A percentile compares a stretch with the other conserved stretches of the same genome.
Evolutionary conservation across 345 rosid species (phyloP).

Genomic region (Salix brachista): DNA sequence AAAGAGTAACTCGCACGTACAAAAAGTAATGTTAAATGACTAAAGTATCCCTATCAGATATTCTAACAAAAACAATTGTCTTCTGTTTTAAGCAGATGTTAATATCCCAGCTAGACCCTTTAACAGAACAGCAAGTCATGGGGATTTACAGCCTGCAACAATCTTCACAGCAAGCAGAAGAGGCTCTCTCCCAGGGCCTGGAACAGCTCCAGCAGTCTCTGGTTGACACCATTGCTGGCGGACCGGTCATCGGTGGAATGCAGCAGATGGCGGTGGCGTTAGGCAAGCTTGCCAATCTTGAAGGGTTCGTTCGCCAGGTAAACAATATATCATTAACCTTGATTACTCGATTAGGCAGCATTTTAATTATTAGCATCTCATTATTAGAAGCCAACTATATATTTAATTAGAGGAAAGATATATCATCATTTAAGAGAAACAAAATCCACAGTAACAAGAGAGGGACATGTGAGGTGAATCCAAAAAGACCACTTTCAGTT

Average conservation of each 20-base stretch:
- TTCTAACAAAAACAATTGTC: background rate
- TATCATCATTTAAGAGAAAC: too few relatives aligned
- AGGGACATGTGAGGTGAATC: background rate
- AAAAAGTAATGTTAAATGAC: background rate
- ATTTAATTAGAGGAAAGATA: too few relatives aligned
- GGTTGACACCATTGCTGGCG: conserved; percentile 63
- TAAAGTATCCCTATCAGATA: background rate
- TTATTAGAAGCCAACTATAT: too few relatives aligned
- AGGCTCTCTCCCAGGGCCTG: conserved; percentile 82
- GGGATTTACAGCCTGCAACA: conserved; percentile 91
- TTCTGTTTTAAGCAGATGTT: conserved; percentile 49
- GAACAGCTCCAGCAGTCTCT: conserved; percentile 96
- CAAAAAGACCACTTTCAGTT: background rate
- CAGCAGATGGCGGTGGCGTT: conserved; percentile 92
- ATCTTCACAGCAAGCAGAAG: conserved; percentile 93
- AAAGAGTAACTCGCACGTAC: background rate
- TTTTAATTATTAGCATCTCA: too few relatives aligned
- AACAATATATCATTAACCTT: background rate
- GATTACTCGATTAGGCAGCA: background rate
- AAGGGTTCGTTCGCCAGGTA: conserved; percentile 98
- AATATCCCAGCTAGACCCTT: conserved; percentile 69
- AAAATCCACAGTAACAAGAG: background rate
- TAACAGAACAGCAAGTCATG: conserved; percentile 90
- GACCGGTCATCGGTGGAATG: conserved; percentile 60
- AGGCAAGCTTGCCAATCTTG: conserved; percentile 84